Evolutionary conservation across 2,329 filamentous ascomycete species (phyloP).

Genomic region (Acrocalymma vagum): DNA sequence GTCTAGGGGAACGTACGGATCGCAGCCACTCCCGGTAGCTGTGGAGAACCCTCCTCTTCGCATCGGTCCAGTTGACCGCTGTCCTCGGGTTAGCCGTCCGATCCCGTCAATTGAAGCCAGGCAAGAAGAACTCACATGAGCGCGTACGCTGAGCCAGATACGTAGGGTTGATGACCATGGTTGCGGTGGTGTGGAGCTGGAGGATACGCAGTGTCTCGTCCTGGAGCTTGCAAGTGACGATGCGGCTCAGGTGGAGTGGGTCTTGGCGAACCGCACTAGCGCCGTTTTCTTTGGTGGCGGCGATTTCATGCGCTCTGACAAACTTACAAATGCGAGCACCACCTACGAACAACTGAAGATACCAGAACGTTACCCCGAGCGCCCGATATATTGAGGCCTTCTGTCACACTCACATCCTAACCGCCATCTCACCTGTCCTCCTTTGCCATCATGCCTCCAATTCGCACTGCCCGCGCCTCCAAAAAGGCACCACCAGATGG

Average conservation of each 20-base stretch:
- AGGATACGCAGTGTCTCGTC: no score
- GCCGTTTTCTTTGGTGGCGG: slow-evolving; percentile 17
- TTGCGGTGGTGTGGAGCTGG: slow-evolving; percentile 58
- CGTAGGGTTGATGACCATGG: slow-evolving; percentile 82
- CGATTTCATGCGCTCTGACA: slow-evolving; percentile 25
- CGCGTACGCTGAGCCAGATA: slow-evolving; percentile 75
- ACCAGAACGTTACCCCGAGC: not conserved
- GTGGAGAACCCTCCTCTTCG: slow-evolving; percentile 83
- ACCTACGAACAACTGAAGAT: not conserved
- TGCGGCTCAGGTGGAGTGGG: slow-evolving; percentile 40
- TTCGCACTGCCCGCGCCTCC: slow-evolving; percentile 74
- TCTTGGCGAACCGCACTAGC: slow-evolving; percentile 40
- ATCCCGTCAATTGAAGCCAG: slow-evolving; percentile 19
- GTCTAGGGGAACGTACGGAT: slow-evolving; percentile 72
- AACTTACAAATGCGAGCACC: slow-evolving; percentile 15
- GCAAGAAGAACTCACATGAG: slow-evolving; percentile 52
- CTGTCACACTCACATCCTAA: not conserved
- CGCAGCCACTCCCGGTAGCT: slow-evolving; percentile 96
- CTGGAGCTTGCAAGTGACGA: slow-evolving; percentile 35
- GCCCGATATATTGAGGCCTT: not conserved
- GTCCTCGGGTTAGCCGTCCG: slow-evolving; percentile 31
- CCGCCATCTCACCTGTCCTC: slow-evolving; percentile 3
- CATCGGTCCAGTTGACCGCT: slow-evolving; percentile 92
- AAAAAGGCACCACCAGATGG: slow-evolving; percentile 85
- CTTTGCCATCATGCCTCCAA: slow-evolving; percentile 78